Conservation (phyloP, 2,329 filamentous ascomycete genomes). For the Pezizomycotina sp. region DNA sequence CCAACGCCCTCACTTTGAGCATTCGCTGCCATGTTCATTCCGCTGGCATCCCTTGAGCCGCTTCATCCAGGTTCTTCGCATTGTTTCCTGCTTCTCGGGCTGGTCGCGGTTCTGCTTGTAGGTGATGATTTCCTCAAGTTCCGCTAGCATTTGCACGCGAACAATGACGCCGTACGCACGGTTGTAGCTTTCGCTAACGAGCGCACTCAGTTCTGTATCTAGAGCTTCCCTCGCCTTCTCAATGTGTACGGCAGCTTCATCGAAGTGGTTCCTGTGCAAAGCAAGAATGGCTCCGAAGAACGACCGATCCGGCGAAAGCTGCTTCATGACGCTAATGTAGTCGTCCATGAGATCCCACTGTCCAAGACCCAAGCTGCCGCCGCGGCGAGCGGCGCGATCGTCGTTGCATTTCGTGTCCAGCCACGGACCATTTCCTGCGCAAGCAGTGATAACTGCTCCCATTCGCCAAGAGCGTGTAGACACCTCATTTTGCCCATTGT, state of each 20-base stretch:
- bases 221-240: conserved; percentile 82
- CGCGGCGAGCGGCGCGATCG: conserved; percentile 83
- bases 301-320: conserved; percentile 78
- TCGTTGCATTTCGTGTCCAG: conserved; percentile 66
- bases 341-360: conserved; percentile 99
- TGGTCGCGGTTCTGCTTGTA: conserved; percentile 82
- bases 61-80: conserved; percentile 91
- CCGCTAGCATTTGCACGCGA: conserved; percentile 94
- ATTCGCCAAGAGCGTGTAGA: conserved; percentile 89
- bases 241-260: conserved; percentile 75
- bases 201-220: conserved; percentile 84
- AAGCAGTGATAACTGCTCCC: conserved; percentile 78
- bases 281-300: conserved; percentile 96
- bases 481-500: conserved; percentile 99
- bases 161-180: conserved; percentile 92
- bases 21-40: conserved; percentile 96
- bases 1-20: conserved; percentile 82
- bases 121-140: conserved; percentile 90
- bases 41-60: conserved; percentile 87
- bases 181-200: conserved; percentile 97
- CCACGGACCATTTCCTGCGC: conserved; percentile 89
- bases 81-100: conserved; percentile 69
- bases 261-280: conserved; percentile 88
- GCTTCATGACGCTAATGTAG: conserved; percentile 88
- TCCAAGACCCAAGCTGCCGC: conserved; percentile 85